Evolutionary conservation across 768 basidiomycete species (phyloP).

Genomic region (Amanita subjunquillea): DNA sequence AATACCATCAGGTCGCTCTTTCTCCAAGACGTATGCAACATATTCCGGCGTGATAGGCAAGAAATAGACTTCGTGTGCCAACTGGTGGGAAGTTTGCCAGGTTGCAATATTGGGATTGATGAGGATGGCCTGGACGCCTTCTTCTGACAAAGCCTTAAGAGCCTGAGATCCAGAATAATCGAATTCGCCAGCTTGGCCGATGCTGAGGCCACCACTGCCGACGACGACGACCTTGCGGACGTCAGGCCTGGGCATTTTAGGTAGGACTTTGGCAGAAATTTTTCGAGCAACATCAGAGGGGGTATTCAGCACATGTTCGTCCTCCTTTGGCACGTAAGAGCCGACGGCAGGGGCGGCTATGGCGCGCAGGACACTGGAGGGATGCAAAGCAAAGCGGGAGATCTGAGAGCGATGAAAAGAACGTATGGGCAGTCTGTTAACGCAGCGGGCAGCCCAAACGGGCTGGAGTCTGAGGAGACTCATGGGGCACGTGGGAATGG

Average conservation of each 20-base stretch:
- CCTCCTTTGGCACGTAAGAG: conserved; percentile 51
- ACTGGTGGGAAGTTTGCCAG: conserved; percentile 97
- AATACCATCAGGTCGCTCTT: conserved; percentile 95
- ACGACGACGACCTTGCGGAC: conserved; percentile 95
- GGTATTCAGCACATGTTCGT: conserved; percentile 78
- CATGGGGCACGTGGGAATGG: conserved; percentile 15
- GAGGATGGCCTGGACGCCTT: conserved; percentile 87
- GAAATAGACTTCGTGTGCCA: conserved; percentile 97
- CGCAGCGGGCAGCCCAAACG: conserved; percentile 22
- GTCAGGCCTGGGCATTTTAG: conserved; percentile 82
- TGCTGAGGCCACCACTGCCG: conserved; percentile 90
- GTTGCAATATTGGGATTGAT: conserved; percentile 99
- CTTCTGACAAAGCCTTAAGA: conserved; percentile 93
- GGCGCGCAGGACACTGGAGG: conserved; percentile 48
- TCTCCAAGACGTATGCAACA: conserved; percentile 97
- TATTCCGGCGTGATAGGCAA: conserved; percentile 94
- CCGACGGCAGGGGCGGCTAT: conserved; percentile 72
- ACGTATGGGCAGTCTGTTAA: conserved; percentile 27
- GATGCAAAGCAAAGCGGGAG: conserved; percentile 25
- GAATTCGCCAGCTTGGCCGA: conserved; percentile 99
- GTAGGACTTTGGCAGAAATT: conserved; percentile 90
- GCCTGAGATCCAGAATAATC: conserved; percentile 99
- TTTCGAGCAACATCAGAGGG: conserved; percentile 91
- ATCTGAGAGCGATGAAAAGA: conserved; percentile 39
- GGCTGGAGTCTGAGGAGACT: conserved; percentile 31